Conservation (phyloP, 768 basidiomycete genomes). For the Hemileccinum rubropunctum region DNA sequence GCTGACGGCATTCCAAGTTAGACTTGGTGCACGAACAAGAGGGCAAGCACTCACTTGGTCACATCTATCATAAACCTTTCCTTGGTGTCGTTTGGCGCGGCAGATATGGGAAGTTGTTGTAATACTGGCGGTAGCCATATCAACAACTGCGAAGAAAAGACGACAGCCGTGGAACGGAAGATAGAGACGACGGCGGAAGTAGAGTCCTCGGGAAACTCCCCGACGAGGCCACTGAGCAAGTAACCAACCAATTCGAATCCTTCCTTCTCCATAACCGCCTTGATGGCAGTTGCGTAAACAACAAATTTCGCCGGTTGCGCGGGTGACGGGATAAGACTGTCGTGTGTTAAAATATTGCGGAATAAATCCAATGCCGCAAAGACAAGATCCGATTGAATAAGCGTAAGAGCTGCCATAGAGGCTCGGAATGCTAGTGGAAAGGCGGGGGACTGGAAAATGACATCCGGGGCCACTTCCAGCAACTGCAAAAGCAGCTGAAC, state of each 20-base stretch:
- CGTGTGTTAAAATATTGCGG: conserved; percentile 71
- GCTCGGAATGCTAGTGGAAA: conserved; percentile 79
- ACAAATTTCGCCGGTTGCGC: conserved; percentile 58
- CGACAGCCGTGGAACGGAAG: conserved; percentile 60
- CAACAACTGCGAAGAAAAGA: conserved; percentile 69
- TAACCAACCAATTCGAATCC: conserved; percentile 69
- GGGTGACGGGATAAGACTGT: conserved; percentile 53
- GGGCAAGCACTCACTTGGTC: conserved; percentile 53
- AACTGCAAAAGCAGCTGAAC: conserved; percentile 75
- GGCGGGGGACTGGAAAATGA: conserved; percentile 74
- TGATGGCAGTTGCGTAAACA: conserved; percentile 61
- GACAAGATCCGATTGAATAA: conserved; percentile 79
- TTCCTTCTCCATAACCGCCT: conserved; percentile 59
- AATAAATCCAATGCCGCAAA: conserved; percentile 83
- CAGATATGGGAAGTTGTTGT: conserved; percentile 61
- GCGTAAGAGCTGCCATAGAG: conserved; percentile 72
- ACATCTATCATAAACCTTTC: conserved; percentile 72
- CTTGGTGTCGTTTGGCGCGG: conserved; percentile 64
- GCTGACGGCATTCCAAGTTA: conserved; percentile 36
- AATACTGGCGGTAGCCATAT: conserved; percentile 72
- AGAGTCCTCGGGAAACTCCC: conserved; percentile 87
- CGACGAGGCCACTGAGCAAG: conserved; percentile 74
- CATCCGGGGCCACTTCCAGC: conserved; percentile 63
- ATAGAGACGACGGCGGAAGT: conserved; percentile 71
- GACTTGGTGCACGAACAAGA: not conserved